phyloP scores from a whole-genome alignment of 805 yeast species.

The Peterozyma toletana region DNA sequence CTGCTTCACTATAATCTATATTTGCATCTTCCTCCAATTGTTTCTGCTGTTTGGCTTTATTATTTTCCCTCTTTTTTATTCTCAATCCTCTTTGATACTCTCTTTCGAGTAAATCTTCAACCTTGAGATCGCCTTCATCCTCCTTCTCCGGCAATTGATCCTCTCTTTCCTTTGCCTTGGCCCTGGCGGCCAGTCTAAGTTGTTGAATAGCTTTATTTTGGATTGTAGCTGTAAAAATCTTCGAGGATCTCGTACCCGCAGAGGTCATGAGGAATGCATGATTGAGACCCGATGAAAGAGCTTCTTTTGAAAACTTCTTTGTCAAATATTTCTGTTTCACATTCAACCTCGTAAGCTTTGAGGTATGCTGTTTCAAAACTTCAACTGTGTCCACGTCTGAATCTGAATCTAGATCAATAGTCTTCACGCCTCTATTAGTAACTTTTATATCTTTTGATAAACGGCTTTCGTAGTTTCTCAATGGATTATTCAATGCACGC shows the following conservation, averaged over 20 bases:
- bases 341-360: constrained; percentile 10
- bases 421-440: constrained; percentile 7
- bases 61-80: constrained; percentile 7
- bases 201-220: constrained; percentile 9
- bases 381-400: constrained; percentile 7
- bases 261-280: neutral
- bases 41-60: neutral
- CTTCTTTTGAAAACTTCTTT: neutral
- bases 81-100: constrained; percentile 13
- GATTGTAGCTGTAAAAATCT: constrained; percentile 1
- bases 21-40: constrained; percentile 8
- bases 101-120: constrained; percentile 16
- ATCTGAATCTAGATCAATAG: constrained; percentile 10
- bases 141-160: constrained; percentile 5
- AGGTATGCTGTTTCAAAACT: constrained; percentile 7
- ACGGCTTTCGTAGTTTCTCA: constrained; percentile 5
- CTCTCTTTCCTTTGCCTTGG: constrained; percentile 10
- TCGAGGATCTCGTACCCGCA: neutral
- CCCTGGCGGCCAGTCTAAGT: constrained; percentile 10
- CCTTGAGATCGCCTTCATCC: constrained; percentile 8
- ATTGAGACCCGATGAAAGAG: too few relatives aligned
- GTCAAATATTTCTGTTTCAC: constrained; percentile 9
- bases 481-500: constrained; percentile 5
- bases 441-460: constrained; percentile 7
- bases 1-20: constrained; percentile 11